Base-by-base conservation (phyloP, 441 rosid genomes). In the California macrophylla region DNA sequence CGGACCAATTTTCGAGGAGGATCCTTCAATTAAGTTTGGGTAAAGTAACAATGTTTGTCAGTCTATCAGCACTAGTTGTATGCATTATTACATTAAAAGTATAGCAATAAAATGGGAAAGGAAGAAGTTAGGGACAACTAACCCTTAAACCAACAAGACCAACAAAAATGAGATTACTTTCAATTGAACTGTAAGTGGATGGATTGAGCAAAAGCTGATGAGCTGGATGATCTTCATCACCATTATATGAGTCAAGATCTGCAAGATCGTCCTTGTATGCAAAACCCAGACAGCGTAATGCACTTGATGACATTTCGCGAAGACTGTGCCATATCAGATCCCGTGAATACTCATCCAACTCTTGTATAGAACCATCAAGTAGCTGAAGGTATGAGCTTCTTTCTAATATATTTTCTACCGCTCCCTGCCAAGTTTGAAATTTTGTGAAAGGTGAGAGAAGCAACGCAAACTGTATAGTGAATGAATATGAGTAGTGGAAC, bases 1-100 rank as follows among this genome's bases (percentile, higher is more conserved):
- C 75, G 85, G 70, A 92, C 98, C 83, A 92, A 97, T 83, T 83
- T 80, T 72, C 98, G 85, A 10, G 98, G 98, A 70, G 98, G 98
- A 83, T 94, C 98, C 98, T 42, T 71, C 67, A 38, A 54, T 52
- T 64, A 65, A 45, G 10, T 25, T 38, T 62, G 4, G 21, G 50
- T 24, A 72, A 29, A 18, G 66, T 69, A 50, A 50, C 12, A 6
- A 38, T 38, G 45, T 38, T 38, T 38, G 45, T 38, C 45, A 38
- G 45, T 7, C 45, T 38, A 0, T 6, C 12, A 38, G 10, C 0
- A 1, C 10, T 38, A 38, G 45, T 38, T 38, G 45, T 38, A 38
- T 8, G 7, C 45, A 38, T 38, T 38, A 38, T 4, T 28, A 28
- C 30, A 28, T 28, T 1, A 28, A 3, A 28, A 28, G 30, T 28